Conservation (phyloP, 768 basidiomycete species). For the Suillus sp. region DNA sequence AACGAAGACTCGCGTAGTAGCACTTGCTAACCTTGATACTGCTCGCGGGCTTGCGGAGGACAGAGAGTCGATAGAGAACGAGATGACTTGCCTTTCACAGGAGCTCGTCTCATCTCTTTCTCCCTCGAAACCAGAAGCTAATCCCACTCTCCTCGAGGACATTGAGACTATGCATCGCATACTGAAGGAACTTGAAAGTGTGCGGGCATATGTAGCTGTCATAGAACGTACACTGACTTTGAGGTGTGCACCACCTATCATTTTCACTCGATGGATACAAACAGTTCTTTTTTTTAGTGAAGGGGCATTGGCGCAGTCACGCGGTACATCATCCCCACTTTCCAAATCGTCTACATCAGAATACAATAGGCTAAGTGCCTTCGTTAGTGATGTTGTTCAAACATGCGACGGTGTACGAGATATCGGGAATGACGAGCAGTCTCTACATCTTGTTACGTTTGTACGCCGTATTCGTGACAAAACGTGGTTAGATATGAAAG, state of each 20-base stretch:
- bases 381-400: slow-evolving; percentile 52
- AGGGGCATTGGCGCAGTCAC: slow-evolving; percentile 55
- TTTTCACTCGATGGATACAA: slow-evolving; percentile 12
- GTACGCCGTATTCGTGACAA: slow-evolving; percentile 61
- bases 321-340: slow-evolving; percentile 40
- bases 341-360: slow-evolving; percentile 49
- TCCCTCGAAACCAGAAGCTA: slow-evolving; percentile 44
- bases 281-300: slow-evolving; percentile 45
- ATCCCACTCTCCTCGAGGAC: slow-evolving; percentile 75
- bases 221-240: slow-evolving; percentile 69
- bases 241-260: slow-evolving; percentile 51
- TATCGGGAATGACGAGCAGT: slow-evolving; percentile 44
- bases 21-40: slow-evolving; percentile 53
- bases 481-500: slow-evolving; percentile 81
- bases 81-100: slow-evolving; percentile 65
- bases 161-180: slow-evolving; percentile 78
- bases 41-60: slow-evolving; percentile 77
- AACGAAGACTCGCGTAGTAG: slow-evolving; percentile 46
- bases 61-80: slow-evolving; percentile 77
- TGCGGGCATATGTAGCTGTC: slow-evolving; percentile 75
- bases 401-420: slow-evolving; percentile 50
- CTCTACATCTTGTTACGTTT: slow-evolving; percentile 63
- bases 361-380: slow-evolving; percentile 63
- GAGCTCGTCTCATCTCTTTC: slow-evolving; percentile 60
- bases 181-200: slow-evolving; percentile 74